Conservation (phyloP, 345 rosid species). For the Rhizophora mangle region DNA sequence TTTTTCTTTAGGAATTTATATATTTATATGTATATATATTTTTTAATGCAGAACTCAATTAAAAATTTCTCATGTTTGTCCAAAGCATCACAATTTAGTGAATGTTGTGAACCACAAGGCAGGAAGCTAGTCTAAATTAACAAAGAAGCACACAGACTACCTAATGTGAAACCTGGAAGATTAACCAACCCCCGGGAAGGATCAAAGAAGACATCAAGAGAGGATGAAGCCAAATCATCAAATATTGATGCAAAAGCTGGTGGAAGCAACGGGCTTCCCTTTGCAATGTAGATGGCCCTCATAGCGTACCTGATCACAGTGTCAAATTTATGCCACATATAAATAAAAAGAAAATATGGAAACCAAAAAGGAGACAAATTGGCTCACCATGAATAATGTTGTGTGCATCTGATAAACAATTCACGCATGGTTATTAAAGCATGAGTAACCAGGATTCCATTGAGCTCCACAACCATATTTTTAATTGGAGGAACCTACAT, state of each 20-base stretch:
- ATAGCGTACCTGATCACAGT: slow-evolving; percentile 67
- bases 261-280: slow-evolving; percentile 86
- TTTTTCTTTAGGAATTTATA: too few species aligned
- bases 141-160: slow-evolving; percentile 34
- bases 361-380: slow-evolving; percentile 12
- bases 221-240: slow-evolving; percentile 87
- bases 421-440: slow-evolving; percentile 84
- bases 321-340: slow-evolving; percentile 9
- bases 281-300: slow-evolving; percentile 92
- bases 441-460: slow-evolving; percentile 87
- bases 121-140: not conserved
- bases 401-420: slow-evolving; percentile 64
- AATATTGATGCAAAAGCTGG: slow-evolving; percentile 83
- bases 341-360: slow-evolving; percentile 10
- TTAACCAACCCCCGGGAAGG: slow-evolving; percentile 73
- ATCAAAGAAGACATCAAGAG: slow-evolving; percentile 92
- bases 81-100: not conserved
- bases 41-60: too few species aligned
- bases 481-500: slow-evolving; percentile 76
- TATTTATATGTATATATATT: rapidly evolving
- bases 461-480: slow-evolving; percentile 87
- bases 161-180: slow-evolving; percentile 76
- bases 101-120: not conserved
- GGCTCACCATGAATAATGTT: slow-evolving; percentile 87
- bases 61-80: not conserved